Evolutionary conservation across 2,329 filamentous ascomycete genomes (phyloP).

Genomic region (Fusarium sp.): DNA sequence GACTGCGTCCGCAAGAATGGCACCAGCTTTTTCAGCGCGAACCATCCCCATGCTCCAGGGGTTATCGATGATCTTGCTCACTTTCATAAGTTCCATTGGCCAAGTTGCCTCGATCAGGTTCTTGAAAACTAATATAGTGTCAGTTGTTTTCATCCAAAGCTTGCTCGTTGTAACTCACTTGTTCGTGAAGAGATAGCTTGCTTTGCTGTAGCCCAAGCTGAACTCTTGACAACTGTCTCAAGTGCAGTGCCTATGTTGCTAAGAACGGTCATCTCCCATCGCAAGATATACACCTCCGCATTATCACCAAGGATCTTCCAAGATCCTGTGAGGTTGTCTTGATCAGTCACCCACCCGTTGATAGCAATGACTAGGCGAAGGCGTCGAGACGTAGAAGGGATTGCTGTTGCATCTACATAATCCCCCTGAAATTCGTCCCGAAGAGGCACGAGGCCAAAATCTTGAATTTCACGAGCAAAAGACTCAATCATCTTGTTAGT

Average conservation of each 20-base stretch:
- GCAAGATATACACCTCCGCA: conserved; percentile 82
- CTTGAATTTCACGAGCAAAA: conserved; percentile 87
- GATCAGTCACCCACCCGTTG: conserved; percentile 81
- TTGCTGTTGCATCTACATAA: conserved; percentile 60
- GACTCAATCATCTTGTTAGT: conserved; percentile 87
- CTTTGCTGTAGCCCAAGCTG: conserved; percentile 80
- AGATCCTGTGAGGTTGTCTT: conserved; percentile 74
- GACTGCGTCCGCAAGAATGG: conserved; percentile 81
- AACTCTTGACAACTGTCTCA: conserved; percentile 79
- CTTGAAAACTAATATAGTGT: conserved; percentile 58
- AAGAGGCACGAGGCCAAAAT: conserved; percentile 87
- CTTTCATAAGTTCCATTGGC: conserved; percentile 71
- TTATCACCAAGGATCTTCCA: conserved; percentile 81
- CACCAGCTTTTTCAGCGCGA: conserved; percentile 77
- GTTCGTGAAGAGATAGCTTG: conserved; percentile 59
- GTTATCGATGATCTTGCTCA: conserved; percentile 82
- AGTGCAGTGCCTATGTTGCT: conserved; percentile 82
- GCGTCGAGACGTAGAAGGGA: conserved; percentile 69
- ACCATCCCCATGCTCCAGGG: conserved; percentile 82
- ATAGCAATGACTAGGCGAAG: conserved; percentile 86
- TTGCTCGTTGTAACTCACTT: conserved; percentile 53
- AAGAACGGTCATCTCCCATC: conserved; percentile 84
- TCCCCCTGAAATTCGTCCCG: conserved; percentile 58
- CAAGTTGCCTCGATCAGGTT: conserved; percentile 69
- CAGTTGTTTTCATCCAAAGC: not conserved